Evolutionary conservation across 2,329 filamentous ascomycete species (phyloP).

Genomic region (Cordyceps cateniannulata): DNA sequence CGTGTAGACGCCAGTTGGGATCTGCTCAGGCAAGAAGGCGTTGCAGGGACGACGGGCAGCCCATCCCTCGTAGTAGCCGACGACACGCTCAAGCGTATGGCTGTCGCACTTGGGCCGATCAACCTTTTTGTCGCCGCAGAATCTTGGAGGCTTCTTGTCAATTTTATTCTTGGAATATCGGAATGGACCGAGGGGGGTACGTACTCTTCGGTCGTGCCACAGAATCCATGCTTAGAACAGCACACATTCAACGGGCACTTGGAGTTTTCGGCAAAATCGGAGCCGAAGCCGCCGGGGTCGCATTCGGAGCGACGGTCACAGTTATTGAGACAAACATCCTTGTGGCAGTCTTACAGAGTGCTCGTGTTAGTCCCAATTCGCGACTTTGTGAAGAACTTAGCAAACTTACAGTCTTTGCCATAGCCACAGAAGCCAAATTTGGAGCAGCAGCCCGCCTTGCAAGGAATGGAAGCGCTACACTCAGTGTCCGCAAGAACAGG

Average conservation of each 20-base stretch:
- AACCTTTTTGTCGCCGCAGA: conserved; percentile 18
- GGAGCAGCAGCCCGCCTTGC: conserved; percentile 15
- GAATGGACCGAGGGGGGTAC: too few species aligned
- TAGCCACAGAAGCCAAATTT: conserved; percentile 17
- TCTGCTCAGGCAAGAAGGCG: conserved; percentile 19
- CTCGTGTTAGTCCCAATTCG: too few species aligned
- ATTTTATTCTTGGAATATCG: too few species aligned
- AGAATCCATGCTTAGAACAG: conserved; percentile 29
- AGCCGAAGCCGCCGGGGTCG: conserved; percentile 23
- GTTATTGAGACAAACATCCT: conserved; percentile 15
- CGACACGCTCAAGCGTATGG: background rate
- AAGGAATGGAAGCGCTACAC: too few species aligned
- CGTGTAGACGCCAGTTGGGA: conserved; percentile 21
- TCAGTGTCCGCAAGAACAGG: too few species aligned
- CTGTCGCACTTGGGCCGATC: background rate
- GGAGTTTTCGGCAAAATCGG: conserved; percentile 14
- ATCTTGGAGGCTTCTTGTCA: background rate
- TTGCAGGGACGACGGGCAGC: conserved; percentile 15
- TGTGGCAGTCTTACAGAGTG: background rate
- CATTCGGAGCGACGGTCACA: conserved; percentile 24
- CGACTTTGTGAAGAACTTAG: too few species aligned
- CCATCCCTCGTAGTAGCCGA: conserved; percentile 28
- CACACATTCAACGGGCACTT: conserved; percentile 31
- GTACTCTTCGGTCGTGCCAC: conserved; percentile 23
- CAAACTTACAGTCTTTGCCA: conserved; percentile 14